These are phyloP conservation scores for Cladosporium sp. DNA, from an alignment of 2,329 filamentous ascomycete genomes.

Conservation along the genomic window DNA sequence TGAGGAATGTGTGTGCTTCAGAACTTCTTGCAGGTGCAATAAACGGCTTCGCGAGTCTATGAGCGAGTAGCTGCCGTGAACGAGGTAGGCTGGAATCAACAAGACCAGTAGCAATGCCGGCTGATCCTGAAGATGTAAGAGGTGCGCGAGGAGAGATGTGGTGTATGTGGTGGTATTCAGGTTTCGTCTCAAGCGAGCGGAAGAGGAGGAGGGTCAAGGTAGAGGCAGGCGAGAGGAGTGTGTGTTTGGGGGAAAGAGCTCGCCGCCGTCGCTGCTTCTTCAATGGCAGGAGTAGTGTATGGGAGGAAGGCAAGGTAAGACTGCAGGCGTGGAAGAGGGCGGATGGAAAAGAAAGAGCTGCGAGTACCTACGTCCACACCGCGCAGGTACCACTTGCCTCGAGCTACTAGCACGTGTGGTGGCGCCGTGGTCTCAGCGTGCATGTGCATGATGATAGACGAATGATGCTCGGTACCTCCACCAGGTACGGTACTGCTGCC, in stretches of 20 bases:
- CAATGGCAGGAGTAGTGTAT: constrained; percentile 2
- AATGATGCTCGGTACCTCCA: constrained; percentile 7
- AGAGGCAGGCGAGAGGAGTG: constrained; percentile 3
- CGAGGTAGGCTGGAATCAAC: neutral
- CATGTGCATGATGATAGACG: constrained; percentile 9
- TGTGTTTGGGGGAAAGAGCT: constrained; percentile 9
- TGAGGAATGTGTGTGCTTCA: constrained; percentile 4
- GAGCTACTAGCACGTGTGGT: neutral
- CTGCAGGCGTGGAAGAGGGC: constrained; percentile 7
- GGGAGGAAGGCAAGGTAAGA: neutral
- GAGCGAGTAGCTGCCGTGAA: constrained; percentile 6
- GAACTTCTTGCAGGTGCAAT: neutral
- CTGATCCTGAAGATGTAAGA: constrained; percentile 6
- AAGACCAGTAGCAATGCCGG: constrained; percentile 17
- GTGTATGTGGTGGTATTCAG: neutral
- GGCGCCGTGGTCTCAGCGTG: constrained; percentile 12
- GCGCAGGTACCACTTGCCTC: constrained; percentile 14
- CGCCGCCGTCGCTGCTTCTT: constrained; percentile 10
- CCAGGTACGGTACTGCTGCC: neutral
- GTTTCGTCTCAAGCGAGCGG: neutral
- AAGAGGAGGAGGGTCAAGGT: neutral
- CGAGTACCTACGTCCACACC: neutral
- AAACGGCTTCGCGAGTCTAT: neutral
- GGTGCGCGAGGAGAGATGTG: constrained; percentile 8
- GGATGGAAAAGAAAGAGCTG: constrained; percentile 9